Evolutionary conservation across 129 eudicot species (phyloP), one percentile per base, ranked within the genome.

Genomic region (Chrysanthemum makinoi): DNA sequence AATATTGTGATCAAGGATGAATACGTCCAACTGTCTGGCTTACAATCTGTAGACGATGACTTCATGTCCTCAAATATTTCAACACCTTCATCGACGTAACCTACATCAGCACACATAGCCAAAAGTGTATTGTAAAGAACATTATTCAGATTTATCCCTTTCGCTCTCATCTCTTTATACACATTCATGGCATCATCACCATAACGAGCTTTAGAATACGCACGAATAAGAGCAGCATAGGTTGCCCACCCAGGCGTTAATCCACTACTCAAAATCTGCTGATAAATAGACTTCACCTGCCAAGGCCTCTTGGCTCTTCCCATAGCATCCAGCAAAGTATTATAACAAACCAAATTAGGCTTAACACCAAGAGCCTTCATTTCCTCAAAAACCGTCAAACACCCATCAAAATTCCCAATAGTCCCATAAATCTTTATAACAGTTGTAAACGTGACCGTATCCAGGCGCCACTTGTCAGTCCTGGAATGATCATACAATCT

Each of bases 241-340:
- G 97, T 90, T 6, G 84, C 91, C 89, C 87, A 79, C 57, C 79
- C 85, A 2, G 96, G 97, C n/a, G 84, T 50, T 46, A 87, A 60
- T 15, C 87, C 97, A 30, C 68, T 79, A 24, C 73, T 71, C 8
- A 86, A 13, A 89, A 94, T 86, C 53, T 94, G 96, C 82, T 85
- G 76, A 60, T 90, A 87, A 15, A 94, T 83, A 43, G 74, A 83
- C 75, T 89, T 94, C 19, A 85, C 96, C 24, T 90, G 93, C 97
- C 96, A 94, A 3, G 99, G 99, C 79, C 99, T 90, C 77, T 83
- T 90, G 46, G 96, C 97, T 72, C 95, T 81, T 19, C 99, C 97
- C 99, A 94, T 94, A 22, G 93, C 91, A 75, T 90, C 99, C 65
- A 94, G 69, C 77, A 94, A 78, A 8, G 84, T 76, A 71, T 94